Percentiles rank a stretch among this genome's conserved stretches.
These are phyloP conservation scores for Darksidea phi DNA, from an alignment of 495 filamentous ascomycete genomes.

Conservation along the genomic window DNA sequence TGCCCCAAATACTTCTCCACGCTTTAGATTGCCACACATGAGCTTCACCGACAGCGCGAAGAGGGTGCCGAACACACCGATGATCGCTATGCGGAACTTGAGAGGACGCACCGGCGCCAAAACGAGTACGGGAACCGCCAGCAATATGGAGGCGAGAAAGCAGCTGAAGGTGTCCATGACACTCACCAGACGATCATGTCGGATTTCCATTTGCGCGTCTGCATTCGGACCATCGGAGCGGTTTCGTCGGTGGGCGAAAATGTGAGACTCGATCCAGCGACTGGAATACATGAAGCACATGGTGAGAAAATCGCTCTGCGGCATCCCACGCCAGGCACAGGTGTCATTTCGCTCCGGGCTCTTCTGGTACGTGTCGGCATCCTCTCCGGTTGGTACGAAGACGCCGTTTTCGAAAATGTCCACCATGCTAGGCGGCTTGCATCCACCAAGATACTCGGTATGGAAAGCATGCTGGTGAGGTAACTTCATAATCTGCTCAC, in stretches of 20 bases:
- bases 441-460: background rate
- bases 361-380: background rate
- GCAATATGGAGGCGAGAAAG: background rate
- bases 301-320: background rate
- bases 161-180: background rate
- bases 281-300: background rate
- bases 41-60: background rate
- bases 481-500: background rate
- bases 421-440: background rate
- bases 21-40: background rate
- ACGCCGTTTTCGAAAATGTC: background rate
- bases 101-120: background rate
- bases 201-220: background rate
- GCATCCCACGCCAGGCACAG: background rate
- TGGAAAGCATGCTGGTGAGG: background rate
- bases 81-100: background rate
- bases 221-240: background rate
- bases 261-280: background rate
- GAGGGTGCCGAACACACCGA: background rate
- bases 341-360: background rate
- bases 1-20: background rate
- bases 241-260: too few species aligned
- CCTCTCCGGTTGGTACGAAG: background rate
- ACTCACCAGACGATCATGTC: background rate
- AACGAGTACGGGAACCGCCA: background rate